Base-by-base conservation (phyloP, 805 yeast genomes). In the Pichia insulana region DNA sequence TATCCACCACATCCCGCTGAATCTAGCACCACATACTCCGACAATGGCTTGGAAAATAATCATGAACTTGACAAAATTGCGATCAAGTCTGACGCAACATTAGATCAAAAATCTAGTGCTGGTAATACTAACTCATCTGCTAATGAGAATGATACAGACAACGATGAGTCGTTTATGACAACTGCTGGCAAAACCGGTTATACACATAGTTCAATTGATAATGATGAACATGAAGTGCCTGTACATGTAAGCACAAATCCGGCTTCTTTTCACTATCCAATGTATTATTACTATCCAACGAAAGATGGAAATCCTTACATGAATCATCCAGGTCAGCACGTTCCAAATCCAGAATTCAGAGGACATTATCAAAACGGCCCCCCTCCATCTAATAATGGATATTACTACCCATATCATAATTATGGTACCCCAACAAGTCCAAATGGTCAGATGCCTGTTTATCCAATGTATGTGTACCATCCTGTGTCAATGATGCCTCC, bases 401-500 rank as follows among this genome's bases (percentile, higher is more conserved):
- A 52, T 34, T 58, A 54, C 31, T 55, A 55, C 41, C 47, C 61
- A 11, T 59, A 56, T 45, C 56, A 62, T 12, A 51, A 54, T 7
- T 57, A 49, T 35, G 50, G 49, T 32, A 50, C 57, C 19, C 50
- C 45, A 15, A 36, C 37, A 16, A 40, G 47, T 6, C 45, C 40
- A 4, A 45, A 40, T 17, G 42, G 43, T 8, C 54, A 36, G 45
- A 56, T 56, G 20, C 52, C 56, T 18, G 41, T 54, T 48, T 57
- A 54, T 39, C 64, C 64, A 22, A 55, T 55, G 44, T 59, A 59
- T 42, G 50, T 57, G 52, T 60, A 59, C 37, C 59, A 57, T 39
- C 57, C 59, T 9, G 44, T 47, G n/a, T 30, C 40, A 20, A 36
- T 40, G 30, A 13, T 40, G 25, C 25, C 5, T 6, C 25, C 25